Base-by-base conservation (phyloP, 768 basidiomycete genomes). In the Sistotremastrum niveocremeum region DNA sequence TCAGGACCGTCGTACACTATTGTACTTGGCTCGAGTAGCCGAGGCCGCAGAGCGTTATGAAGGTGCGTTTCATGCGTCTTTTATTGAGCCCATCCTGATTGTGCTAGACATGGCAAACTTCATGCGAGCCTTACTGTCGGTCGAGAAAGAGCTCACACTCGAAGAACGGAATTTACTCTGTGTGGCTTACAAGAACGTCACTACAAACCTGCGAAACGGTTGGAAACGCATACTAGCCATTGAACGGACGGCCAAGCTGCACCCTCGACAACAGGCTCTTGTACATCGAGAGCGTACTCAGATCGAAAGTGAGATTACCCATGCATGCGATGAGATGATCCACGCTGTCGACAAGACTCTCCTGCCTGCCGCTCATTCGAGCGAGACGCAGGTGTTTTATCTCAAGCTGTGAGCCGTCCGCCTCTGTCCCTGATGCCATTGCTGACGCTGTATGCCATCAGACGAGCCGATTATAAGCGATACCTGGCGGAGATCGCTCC, bases 151-250 rank as follows among this genome's bases (percentile, higher is more conserved):
- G 48, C 73, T 89, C 51, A 78, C 79, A 42, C 72, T 82, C 52
- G 87, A 91, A 59, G 87, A 91, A 65, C 83, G 88, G 55, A 90
- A 85, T 62, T 71, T 91, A 34, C 74, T 90, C 47, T 90, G 87
- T 3, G 76, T 89, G 49, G 87, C 88, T 30, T 90, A 87, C 70
- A 93, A 91, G 73, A 89, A 89, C 62, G 69, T 84, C 52, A 93
- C 86, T 12, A 85, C 86, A 56, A 76, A 71, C 12, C 76, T 87
- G 49, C 80, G 88, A 46, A 81, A 78, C 42, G 86, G 84, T 52
- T 91, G 88, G 88, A 74, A 87, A 55, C 76, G 79, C 54, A 71
- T 88, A 46, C 82, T 84, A 52, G 73, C 72, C 46, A 71, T 87
- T 51, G 83, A 85, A 65, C 79, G 79, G 62, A 72, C 80, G 60